Evolutionary conservation across 2,329 filamentous ascomycete species (phyloP), one percentile per base, ranked within the genome.

Genomic region (Trichoderma arundinaceum): DNA sequence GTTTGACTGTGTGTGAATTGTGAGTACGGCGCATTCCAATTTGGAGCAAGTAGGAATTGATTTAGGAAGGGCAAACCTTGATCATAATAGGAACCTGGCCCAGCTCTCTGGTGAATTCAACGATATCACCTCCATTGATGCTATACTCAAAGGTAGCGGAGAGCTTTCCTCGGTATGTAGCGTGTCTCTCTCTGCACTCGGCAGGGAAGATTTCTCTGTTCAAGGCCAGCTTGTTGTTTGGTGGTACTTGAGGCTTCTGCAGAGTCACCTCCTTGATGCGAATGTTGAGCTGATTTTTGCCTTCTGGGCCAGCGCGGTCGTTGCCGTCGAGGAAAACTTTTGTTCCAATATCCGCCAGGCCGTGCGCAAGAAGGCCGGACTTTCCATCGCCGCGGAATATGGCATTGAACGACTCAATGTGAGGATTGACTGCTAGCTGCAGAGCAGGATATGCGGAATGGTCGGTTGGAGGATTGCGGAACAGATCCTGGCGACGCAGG

Each of bases 371-470:
- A 66, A 88, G 76, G 49, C 82, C 78, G 13, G 75, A 77, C 69
- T 77, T 79, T 57, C 91, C 92, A 77, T 90, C 85, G 66, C 85
- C 83, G 38, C 88, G 86, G 75, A 97, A 96, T 54, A 98, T 84
- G 60, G 89, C 89, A 82, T 99, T 97, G 86, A 97, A 99, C 7
- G 95, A 95, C 74, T 97, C 90, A 72, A 98, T 90, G 78, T 99
- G 95, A 57, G 95, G 95, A 70, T 91, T 85, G 67, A 98, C 89
- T n/a, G 94, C 92, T 68, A 86, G 86, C 72, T 94, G 90, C 54
- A 99, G 87, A 22, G 91, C 86, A 13, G 95, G 95, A 75, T 96
- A 98, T 66, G 94, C 92, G 9, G 91, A 91, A 71, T 88, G 90
- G 76, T 98, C 94, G 74, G 87, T 90, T 0, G 95, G 94, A 17